Base-by-base conservation (phyloP, 2,329 filamentous ascomycete genomes). In the Fragosphaeria purpurea region DNA sequence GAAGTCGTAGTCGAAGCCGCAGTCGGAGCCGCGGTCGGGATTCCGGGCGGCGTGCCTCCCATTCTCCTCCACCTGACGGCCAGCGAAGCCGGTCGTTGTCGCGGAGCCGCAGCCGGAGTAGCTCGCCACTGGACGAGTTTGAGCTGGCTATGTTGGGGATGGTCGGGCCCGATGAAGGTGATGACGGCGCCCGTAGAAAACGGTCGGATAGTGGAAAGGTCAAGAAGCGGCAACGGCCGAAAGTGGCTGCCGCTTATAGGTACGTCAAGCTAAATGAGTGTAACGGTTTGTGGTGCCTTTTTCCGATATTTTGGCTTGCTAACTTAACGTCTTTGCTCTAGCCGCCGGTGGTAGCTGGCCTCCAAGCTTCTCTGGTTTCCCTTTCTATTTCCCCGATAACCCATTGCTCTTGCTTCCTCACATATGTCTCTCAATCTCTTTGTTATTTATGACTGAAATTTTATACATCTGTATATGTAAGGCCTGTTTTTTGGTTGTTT, bases 101-200 rank as follows among this genome's bases (percentile, higher is more conserved):
- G 9, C 42, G 39, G 12, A 41, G 22, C 7, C 44, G 46, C 31
- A 56, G 53, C 40, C 54, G 58, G 13, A 56, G 54, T 50, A 58
- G 56, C 11, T 59, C 58, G 9, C 55, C 58, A 1, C 45, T 59
- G 22, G 51, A 57, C 12, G 57, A 58, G 12, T n/a, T 58, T 7
- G 58, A 59, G 38, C 47, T 56, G 46, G 55, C 54, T 31, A 60
- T 60, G 50, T 50, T 62, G 32, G 60, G 60, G 2, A 59, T 62
- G 47, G 56, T 56, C 3, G 53, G 51, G 9, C 53, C 58, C 12
- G 57, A 58, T 7, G 55, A 50, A 4, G 51, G 42, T n/a, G 40
- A 34, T 34, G 34, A 44, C 1, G 41, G 41, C 32, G 33, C 38
- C 7, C 37, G 37, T 8, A 42, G 13, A 13, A 31, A 8, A 13